Evolutionary conservation across 2,329 filamentous ascomycete species (phyloP).

Genomic region (Xylariaceae sp.): DNA sequence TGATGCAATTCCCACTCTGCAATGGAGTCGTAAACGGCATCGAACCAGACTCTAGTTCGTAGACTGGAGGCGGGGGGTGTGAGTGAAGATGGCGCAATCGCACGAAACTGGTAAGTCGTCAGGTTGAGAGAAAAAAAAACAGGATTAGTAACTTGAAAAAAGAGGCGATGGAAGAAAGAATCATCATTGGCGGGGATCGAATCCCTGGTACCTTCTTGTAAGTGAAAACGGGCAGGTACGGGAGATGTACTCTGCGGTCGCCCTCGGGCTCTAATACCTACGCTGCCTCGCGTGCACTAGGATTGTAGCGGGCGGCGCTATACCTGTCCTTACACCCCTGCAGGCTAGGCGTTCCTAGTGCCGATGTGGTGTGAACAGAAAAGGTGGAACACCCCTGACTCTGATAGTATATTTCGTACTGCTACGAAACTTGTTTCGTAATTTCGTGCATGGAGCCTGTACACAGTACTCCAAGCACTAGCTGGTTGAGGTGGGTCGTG

Average conservation of each 20-base stretch:
- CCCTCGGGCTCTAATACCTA: too few species aligned
- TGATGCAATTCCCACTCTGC: constrained; percentile 16
- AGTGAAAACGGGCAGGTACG: neutral
- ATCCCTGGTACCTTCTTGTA: neutral
- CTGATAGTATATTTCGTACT: neutral
- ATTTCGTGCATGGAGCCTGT: neutral
- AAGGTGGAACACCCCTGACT: neutral
- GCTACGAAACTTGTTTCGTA: neutral
- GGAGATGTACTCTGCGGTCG: too few species aligned
- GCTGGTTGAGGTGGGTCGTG: neutral
- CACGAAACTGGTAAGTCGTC: constrained; percentile 1
- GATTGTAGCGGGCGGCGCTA: too few species aligned
- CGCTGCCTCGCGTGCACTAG: too few species aligned
- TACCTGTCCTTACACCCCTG: too few species aligned
- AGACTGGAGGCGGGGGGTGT: constrained; percentile 1
- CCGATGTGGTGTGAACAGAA: neutral
- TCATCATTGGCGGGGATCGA: neutral
- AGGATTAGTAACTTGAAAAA: neutral
- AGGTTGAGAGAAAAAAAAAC: neutral
- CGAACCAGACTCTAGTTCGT: constrained; percentile 5
- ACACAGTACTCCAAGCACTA: neutral
- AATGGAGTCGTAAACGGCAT: constrained; percentile 18
- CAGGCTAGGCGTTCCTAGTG: too few species aligned
- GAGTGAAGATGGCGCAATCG: constrained; percentile 14
- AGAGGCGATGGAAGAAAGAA: neutral